Conservation (phyloP, 768 basidiomycete genomes). For the Boletus reticulatus region DNA sequence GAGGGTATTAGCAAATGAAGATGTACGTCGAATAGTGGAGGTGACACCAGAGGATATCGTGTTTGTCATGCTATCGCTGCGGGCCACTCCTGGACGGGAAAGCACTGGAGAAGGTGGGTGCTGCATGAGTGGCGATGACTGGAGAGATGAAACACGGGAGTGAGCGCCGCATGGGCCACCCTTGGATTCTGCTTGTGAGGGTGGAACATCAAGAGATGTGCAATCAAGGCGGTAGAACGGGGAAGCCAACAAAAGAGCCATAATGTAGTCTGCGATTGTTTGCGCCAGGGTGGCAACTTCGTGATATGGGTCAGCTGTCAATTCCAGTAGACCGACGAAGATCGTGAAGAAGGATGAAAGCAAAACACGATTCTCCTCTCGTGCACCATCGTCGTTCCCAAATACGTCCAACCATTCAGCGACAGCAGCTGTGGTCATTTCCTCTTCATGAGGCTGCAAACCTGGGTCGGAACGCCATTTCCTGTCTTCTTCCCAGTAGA, state of each 20-base stretch:
- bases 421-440: conserved; percentile 68
- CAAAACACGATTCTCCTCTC: conserved; percentile 78
- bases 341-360: conserved; percentile 95
- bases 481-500: conserved; percentile 91
- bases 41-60: conserved; percentile 61
- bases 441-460: conserved; percentile 53
- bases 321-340: conserved; percentile 81
- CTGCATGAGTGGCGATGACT: conserved; percentile 45
- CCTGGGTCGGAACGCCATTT: conserved; percentile 48
- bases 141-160: conserved; percentile 47
- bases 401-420: conserved; percentile 76
- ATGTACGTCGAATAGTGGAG: conserved; percentile 72
- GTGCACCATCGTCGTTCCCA: conserved; percentile 58
- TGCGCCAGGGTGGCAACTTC: conserved; percentile 91
- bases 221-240: conserved; percentile 77
- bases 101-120: conserved; percentile 46
- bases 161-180: conserved; percentile 32
- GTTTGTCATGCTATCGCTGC: conserved; percentile 62
- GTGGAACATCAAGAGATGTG: conserved; percentile 56
- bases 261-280: conserved; percentile 89
- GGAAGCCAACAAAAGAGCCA: conserved; percentile 85
- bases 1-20: conserved; percentile 76
- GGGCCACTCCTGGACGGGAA: conserved; percentile 47
- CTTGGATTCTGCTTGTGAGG: conserved; percentile 38
- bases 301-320: conserved; percentile 89